Conservation (phyloP, 176 grass and related monocot genomes). For the Paspalum vaginatum region DNA sequence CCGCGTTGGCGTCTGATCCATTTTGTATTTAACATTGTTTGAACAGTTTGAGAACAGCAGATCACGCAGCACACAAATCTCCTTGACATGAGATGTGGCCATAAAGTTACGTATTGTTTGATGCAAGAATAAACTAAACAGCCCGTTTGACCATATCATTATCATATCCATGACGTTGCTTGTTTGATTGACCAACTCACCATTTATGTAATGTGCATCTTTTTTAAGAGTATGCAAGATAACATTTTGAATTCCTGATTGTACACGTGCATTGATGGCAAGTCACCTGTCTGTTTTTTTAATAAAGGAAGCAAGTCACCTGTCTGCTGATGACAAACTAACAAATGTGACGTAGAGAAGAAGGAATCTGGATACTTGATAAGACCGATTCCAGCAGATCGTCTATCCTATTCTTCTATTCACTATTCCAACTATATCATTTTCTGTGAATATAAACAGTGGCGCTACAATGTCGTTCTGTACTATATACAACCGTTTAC, state of each 20-base stretch:
- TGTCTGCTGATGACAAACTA: not conserved
- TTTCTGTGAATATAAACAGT: too few species aligned
- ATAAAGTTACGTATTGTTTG: not conserved
- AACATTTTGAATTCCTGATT: slow-evolving; percentile 8
- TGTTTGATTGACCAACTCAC: slow-evolving; percentile 9
- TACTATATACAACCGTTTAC: too few species aligned
- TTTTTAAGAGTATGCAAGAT: not conserved
- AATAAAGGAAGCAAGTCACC: not conserved
- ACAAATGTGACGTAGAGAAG: not conserved
- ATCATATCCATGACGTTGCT: not conserved
- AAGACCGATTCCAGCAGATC: too few species aligned
- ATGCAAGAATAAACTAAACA: not conserved
- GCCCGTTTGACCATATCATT: not conserved
- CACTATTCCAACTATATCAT: too few species aligned
- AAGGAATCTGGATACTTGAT: slow-evolving; percentile 17
- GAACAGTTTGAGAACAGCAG: not conserved
- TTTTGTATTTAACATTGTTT: slow-evolving; percentile 4
- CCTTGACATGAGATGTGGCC: not conserved
- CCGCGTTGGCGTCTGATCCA: not conserved
- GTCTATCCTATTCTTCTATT: too few species aligned
- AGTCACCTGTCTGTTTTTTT: not conserved
- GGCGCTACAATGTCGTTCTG: too few species aligned
- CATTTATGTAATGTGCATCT: not conserved
- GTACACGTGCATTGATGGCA: not conserved
- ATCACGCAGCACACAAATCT: not conserved